Evolutionary conservation across 768 basidiomycete genomes (phyloP), one percentile per base, ranked within the genome.

Genomic region (Mycena vulgaris): DNA sequence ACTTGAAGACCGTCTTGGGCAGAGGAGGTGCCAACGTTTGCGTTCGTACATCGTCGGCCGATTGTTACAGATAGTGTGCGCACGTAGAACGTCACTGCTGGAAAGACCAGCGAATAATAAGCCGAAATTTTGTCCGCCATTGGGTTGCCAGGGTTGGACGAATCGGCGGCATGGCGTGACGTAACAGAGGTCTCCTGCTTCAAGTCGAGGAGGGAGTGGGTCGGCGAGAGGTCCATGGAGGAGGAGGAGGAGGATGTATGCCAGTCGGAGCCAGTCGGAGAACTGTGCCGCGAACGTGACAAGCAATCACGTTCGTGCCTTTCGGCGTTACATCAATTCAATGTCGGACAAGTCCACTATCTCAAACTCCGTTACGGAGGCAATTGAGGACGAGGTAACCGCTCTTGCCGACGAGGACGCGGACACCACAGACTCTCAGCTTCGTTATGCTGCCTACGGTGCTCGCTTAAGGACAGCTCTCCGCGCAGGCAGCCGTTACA

Each of bases 31-130:
- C 87, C 84, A 66, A 83, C 78, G 60, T 77, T 84, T 8, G 82
- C 75, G 66, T 83, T 84, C 16, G 91, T 90, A 78, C 94, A 95
- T 72, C 95, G 89, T 48, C 98, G 90, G 47, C 98, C 98, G 80
- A 99, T 97, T 66, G 95, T 95, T 75, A 98, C 93, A 45, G 90
- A 91, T 72, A 98, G 92, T 25, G 95, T 98, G 83, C 98, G 95
- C 65, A 99, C 93, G 85, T 97, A 99, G 83, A 98, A 99, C 63
- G 95, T 95, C 83, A 96, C 97, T 79, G 92, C 90, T 35, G 95
- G 95, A 79, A 98, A 98, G 80, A 95, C 94, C 66, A 97, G 92
- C 78, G 92, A 93, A 83, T 96, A 97, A 78, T 96, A 97, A 69
- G 96, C 96, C 79, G 92, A 92, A 78, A 96, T 95, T 89, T 91